phyloP scores from a whole-genome alignment of 495 filamentous ascomycete species.

The Rhizodiscina lignyota region DNA sequence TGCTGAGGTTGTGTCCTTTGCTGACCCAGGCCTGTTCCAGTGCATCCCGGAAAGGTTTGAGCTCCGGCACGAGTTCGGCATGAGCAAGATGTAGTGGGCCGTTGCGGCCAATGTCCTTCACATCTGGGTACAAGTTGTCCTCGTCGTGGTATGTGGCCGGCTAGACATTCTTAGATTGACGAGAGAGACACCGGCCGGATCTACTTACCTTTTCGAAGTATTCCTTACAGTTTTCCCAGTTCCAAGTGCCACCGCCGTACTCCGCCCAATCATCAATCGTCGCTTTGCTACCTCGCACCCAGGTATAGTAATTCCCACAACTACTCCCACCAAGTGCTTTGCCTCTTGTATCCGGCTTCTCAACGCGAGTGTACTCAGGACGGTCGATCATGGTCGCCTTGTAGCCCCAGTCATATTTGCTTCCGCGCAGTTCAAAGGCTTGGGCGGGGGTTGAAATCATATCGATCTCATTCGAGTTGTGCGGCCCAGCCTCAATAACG shows the following conservation, averaged over 20 bases:
- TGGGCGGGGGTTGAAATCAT: constrained; percentile 28
- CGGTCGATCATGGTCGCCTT: constrained; percentile 47
- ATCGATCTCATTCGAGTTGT: constrained; percentile 23
- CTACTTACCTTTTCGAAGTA: constrained; percentile 44
- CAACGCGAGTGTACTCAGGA: constrained; percentile 42
- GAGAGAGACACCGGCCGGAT: too few species aligned
- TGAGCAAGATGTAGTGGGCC: constrained; percentile 40
- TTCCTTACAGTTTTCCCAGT: constrained; percentile 25
- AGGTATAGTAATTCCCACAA: constrained; percentile 31
- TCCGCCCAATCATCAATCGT: constrained; percentile 26
- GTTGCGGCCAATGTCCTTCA: constrained; percentile 30
- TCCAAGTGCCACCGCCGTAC: constrained; percentile 21
- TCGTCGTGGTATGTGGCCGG: constrained; percentile 39
- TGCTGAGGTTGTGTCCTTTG: constrained; percentile 31
- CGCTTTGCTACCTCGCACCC: constrained; percentile 20
- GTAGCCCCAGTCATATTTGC: constrained; percentile 42
- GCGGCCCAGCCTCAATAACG: constrained; percentile 32
- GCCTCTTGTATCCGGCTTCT: constrained; percentile 41
- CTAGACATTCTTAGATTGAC: too few species aligned
- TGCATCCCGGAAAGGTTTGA: constrained; percentile 36
- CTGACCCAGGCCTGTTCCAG: constrained; percentile 38
- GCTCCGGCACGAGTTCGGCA: constrained; percentile 35
- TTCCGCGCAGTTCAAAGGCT: constrained; percentile 27
- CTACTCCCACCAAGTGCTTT: constrained; percentile 36
- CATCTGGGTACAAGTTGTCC: constrained; percentile 20